Evolutionary conservation across 768 basidiomycete genomes (phyloP).

Genomic region (Kwoniella newhampshirensis): DNA sequence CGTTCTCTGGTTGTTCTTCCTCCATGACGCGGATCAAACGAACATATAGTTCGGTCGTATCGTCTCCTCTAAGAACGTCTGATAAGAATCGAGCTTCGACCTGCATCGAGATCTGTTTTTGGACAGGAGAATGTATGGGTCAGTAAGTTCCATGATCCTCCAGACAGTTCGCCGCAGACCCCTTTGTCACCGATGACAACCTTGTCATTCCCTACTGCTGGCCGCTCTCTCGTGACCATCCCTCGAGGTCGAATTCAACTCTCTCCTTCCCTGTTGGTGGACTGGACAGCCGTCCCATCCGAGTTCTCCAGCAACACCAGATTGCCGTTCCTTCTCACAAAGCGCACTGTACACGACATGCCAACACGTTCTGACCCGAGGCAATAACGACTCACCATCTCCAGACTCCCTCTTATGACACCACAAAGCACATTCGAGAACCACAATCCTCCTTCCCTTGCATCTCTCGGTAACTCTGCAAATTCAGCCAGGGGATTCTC

Average conservation of each 20-base stretch:
- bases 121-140: too few relatives aligned
- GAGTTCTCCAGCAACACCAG: neutral
- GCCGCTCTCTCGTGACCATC: too few relatives aligned
- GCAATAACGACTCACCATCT: constrained; percentile 72
- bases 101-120: constrained; percentile 94
- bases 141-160: too few relatives aligned
- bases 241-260: too few relatives aligned
- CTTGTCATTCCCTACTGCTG: too few relatives aligned
- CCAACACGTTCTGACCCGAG: too few relatives aligned
- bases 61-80: constrained; percentile 88
- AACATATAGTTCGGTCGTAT: constrained; percentile 88
- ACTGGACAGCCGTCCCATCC: neutral
- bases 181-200: too few relatives aligned
- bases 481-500: constrained; percentile 97
- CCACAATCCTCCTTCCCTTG: constrained; percentile 82
- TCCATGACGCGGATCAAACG: constrained; percentile 86
- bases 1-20: constrained; percentile 90
- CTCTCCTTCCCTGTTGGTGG: too few relatives aligned
- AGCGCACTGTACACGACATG: too few relatives aligned
- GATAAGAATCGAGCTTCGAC: constrained; percentile 85
- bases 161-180: too few relatives aligned
- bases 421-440: constrained; percentile 96
- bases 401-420: constrained; percentile 84
- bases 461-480: constrained; percentile 93
- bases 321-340: too few relatives aligned